phyloP scores from a whole-genome alignment of 805 yeast species.

The Hanseniaspora pseudoguilliermondii region DNA sequence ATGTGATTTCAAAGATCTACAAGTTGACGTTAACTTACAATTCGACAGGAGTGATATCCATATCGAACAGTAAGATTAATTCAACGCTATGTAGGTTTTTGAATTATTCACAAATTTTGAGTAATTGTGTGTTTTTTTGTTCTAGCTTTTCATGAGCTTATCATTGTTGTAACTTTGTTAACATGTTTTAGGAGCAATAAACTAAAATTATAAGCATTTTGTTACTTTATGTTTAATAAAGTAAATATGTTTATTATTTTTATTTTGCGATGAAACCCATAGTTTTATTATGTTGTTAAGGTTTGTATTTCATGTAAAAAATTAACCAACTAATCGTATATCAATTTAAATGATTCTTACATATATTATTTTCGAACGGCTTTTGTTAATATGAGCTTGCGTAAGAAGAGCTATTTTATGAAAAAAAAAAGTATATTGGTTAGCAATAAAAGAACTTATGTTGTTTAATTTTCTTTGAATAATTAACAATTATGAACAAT shows the following conservation, averaged over 20 bases:
- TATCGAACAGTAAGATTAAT: neutral
- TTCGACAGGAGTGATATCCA: slow-evolving; percentile 12
- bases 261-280: too few species aligned
- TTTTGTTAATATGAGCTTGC: neutral
- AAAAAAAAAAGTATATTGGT: neutral
- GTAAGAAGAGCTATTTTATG: neutral
- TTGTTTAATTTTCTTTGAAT: neutral
- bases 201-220: too few species aligned
- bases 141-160: neutral
- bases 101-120: neutral
- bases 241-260: too few species aligned
- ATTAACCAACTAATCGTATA: too few species aligned
- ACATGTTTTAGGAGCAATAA: neutral
- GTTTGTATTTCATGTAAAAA: too few species aligned
- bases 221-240: too few species aligned
- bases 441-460: neutral
- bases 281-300: too few species aligned
- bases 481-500: slow-evolving; percentile 8
- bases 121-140: neutral
- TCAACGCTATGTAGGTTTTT: neutral
- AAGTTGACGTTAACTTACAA: too few species aligned
- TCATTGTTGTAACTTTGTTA: neutral
- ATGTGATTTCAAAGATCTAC: too few species aligned
- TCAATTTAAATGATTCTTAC: too few species aligned
- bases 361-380: neutral